Evolutionary conservation across 2,329 filamentous ascomycete genomes (phyloP).

Genomic region (Ophiosphaerella herpotricha): DNA sequence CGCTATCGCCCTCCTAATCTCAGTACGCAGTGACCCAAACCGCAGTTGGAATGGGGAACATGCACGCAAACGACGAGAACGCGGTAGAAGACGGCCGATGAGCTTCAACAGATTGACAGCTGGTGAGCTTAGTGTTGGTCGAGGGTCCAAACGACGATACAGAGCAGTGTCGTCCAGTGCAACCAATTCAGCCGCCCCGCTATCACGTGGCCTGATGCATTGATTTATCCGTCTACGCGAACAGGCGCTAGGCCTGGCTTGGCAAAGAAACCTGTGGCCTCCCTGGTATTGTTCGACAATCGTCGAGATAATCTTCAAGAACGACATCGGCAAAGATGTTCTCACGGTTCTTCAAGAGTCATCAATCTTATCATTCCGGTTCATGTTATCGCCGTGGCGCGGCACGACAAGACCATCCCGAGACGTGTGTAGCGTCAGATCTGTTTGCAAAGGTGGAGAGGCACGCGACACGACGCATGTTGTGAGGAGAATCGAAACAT

Average conservation of each 20-base stretch:
- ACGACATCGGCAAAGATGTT: neutral
- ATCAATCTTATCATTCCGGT: conserved; percentile 11
- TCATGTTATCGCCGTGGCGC: conserved; percentile 7
- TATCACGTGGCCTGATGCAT: conserved; percentile 3
- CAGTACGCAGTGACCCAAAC: conserved; percentile 23
- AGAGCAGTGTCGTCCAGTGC: neutral
- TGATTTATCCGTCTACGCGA: conserved; percentile 4
- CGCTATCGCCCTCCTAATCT: conserved; percentile 26
- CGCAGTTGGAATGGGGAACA: conserved; percentile 20
- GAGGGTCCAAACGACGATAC: neutral
- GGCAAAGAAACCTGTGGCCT: too few species aligned
- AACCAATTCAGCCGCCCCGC: conserved; percentile 2
- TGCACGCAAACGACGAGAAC: conserved; percentile 17
- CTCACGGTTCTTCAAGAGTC: neutral
- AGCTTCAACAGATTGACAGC: conserved; percentile 5
- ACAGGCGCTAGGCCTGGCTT: neutral
- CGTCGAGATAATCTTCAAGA: too few species aligned
- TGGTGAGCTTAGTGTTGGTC: neutral
- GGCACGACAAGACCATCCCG: conserved; percentile 4
- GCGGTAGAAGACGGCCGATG: conserved; percentile 2
- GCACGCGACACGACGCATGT: conserved; percentile 10
- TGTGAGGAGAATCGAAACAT: neutral
- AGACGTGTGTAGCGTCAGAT: conserved; percentile 27
- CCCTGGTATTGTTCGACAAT: too few species aligned
- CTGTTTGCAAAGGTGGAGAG: conserved; percentile 20